These are phyloP conservation scores for Dactylellina leptospora DNA, from an alignment of 2,329 filamentous ascomycete species.

Conservation along the genomic window DNA sequence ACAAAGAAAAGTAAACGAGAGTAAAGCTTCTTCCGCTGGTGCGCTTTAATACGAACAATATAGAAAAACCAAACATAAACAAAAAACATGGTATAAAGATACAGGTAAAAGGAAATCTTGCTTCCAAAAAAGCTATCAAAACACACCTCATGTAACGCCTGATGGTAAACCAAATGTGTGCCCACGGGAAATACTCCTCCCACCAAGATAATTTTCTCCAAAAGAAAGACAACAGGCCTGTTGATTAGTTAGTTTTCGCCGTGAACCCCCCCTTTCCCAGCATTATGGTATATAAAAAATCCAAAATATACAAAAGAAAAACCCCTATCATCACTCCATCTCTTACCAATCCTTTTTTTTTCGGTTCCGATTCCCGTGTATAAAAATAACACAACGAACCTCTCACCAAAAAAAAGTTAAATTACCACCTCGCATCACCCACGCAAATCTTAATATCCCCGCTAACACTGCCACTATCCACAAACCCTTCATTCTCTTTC, in stretches of 20 bases:
- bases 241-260: slow-evolving; percentile 50
- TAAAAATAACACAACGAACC: background rate
- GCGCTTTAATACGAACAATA: background rate
- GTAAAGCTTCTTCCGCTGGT: slow-evolving; percentile 27
- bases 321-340: too few species aligned
- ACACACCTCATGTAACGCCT: slow-evolving; percentile 31
- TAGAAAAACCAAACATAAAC: background rate
- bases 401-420: background rate
- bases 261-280: slow-evolving; percentile 25
- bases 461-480: slow-evolving; percentile 41
- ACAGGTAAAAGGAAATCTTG: slow-evolving; percentile 5
- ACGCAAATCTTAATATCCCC: slow-evolving; percentile 47
- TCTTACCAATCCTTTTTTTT: background rate
- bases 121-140: slow-evolving; percentile 5
- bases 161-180: slow-evolving; percentile 1
- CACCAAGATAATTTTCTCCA: slow-evolving; percentile 1
- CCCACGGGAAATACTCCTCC: background rate
- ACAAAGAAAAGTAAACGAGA: slow-evolving; percentile 16
- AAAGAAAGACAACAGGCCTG: slow-evolving; percentile 54
- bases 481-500: slow-evolving; percentile 11
- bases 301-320: slow-evolving; percentile 30
- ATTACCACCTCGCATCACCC: slow-evolving; percentile 28
- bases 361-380: background rate
- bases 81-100: slow-evolving; percentile 21
- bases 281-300: slow-evolving; percentile 27